Conservation (phyloP, 495 filamentous ascomycete genomes). For the Letharia columbiana region DNA sequence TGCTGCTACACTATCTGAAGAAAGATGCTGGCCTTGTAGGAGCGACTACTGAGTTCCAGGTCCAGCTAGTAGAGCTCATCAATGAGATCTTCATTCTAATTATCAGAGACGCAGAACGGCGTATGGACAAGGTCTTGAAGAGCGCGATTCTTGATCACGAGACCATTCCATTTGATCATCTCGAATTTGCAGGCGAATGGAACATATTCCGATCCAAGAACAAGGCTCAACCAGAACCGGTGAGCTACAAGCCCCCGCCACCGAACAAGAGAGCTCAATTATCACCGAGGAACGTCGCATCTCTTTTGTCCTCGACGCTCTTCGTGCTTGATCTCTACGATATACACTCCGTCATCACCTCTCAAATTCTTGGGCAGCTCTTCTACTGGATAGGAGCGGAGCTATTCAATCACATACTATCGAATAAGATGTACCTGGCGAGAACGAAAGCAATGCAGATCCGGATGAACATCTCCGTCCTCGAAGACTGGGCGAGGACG, state of each 20-base stretch:
- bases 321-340: slow-evolving; percentile 98
- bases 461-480: slow-evolving; percentile 89
- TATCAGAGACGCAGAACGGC: slow-evolving; percentile 91
- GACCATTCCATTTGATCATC: slow-evolving; percentile 94
- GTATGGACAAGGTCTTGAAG: slow-evolving; percentile 93
- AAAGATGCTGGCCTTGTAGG: slow-evolving; percentile 79
- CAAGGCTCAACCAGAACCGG: slow-evolving; percentile 76
- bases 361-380: slow-evolving; percentile 86
- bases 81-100: slow-evolving; percentile 99
- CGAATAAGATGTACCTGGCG: slow-evolving; percentile 86
- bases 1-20: slow-evolving; percentile 91
- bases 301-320: slow-evolving; percentile 86
- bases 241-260: slow-evolving; percentile 88
- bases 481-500: slow-evolving; percentile 90
- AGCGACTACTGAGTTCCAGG: slow-evolving; percentile 82
- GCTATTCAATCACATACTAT: slow-evolving; percentile 97
- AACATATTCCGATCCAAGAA: slow-evolving; percentile 89
- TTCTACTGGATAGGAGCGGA: slow-evolving; percentile 96
- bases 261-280: slow-evolving; percentile 85
- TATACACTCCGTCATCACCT: slow-evolving; percentile 91
- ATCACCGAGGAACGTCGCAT: slow-evolving; percentile 93
- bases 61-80: slow-evolving; percentile 86
- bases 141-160: slow-evolving; percentile 93
- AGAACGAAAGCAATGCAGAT: slow-evolving; percentile 99
- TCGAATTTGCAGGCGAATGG: slow-evolving; percentile 97